Conservation (phyloP, 2,329 filamentous ascomycete genomes). For the Venturiaceae sp. region DNA sequence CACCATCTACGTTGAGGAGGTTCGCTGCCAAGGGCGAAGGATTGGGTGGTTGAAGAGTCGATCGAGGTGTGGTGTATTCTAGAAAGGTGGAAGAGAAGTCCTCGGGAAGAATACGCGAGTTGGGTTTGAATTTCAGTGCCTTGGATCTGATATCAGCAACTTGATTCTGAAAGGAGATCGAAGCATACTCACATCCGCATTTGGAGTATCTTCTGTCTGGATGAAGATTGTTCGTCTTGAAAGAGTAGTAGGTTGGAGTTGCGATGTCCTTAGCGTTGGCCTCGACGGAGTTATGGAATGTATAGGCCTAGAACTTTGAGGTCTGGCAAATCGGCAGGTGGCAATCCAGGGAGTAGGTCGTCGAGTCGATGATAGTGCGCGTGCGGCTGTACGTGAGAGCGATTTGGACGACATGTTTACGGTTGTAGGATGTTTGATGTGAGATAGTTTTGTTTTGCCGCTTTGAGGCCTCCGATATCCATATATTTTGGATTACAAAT, state of each 20-base stretch:
- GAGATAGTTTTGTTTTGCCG: neutral
- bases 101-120: constrained; percentile 73
- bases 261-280: neutral
- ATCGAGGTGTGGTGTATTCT: constrained; percentile 83
- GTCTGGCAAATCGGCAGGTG: constrained; percentile 3
- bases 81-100: constrained; percentile 66
- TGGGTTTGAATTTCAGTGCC: constrained; percentile 90
- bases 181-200: constrained; percentile 57
- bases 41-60: constrained; percentile 79
- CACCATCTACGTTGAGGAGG: constrained; percentile 86
- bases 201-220: constrained; percentile 90
- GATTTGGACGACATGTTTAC: constrained; percentile 4
- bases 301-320: neutral
- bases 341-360: neutral
- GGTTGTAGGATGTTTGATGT: neutral
- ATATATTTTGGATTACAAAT: too few species aligned
- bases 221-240: constrained; percentile 77
- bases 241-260: neutral
- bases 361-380: neutral
- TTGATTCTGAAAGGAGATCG: neutral
- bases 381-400: neutral
- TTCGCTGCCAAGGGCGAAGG: constrained; percentile 85
- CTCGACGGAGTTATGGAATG: neutral
- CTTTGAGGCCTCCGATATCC: neutral
- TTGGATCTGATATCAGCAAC: constrained; percentile 12